Base-by-base conservation (phyloP, 345 rosid species). In the Bretschneidera sinensis region DNA sequence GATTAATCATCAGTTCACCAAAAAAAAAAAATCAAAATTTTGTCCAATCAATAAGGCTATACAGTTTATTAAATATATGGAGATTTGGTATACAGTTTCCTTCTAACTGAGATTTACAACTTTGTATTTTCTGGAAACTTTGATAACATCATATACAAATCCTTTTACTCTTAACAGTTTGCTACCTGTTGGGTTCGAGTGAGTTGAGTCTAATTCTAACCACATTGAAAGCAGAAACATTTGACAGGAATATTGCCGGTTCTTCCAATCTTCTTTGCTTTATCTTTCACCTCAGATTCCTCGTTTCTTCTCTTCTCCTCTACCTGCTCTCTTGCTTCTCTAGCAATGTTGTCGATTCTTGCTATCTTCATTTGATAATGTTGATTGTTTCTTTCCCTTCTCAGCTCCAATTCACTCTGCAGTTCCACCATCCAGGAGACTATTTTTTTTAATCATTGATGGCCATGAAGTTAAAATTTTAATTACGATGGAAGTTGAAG, bases 351-450 rank as follows among this genome's bases (percentile, higher is more conserved):
- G 24, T 85, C 80, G 35, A 86, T 80, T 63, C 83, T 83, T 54
- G 77, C 74, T 70, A 86, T 43, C 70, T 85, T 85, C 66, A 62
- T 55, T 54, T 73, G 79, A 74, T 86, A 85, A 75, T 78, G 85
- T 50, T 67, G 73, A 54, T 68, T 60, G 59, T 68, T 79, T 64
- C 70, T 60, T 18, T 62, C 48, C 67, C 63, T 83, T 73, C 80
- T 85, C 64, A 71, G 68, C 78, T 86, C 89, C 60, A 82, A n/a
- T 59, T 85, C 87, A 54, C 48, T 76, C 96, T 88, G 81, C 65
- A 63, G 45, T 53, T 69, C 51, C 48, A 22, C 1, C 56, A 35
- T 18, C 22, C 23, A 47, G 24, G 11, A 51, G 15, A 1, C 1
- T 11, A 39, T 2, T 28, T 5, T 39, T 1, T 39, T 39, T 39